These are phyloP conservation scores for Geranomyces michiganensis DNA, from an alignment of 192 early-diverging fungal genomes.

Conservation along the genomic window DNA sequence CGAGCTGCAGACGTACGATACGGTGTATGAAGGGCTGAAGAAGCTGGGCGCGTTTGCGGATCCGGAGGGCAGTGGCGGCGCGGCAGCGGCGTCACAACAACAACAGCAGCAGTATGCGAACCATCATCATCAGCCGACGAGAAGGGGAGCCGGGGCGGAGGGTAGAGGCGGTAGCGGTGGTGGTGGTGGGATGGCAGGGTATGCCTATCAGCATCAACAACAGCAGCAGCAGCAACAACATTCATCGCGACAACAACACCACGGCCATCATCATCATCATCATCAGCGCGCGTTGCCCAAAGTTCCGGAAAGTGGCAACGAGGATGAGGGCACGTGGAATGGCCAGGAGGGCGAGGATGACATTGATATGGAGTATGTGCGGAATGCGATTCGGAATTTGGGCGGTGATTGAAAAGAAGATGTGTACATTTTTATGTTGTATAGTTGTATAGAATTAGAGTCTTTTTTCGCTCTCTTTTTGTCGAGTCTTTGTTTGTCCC, in stretches of 20 bases:
- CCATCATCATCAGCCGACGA: neutral
- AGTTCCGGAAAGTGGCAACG: slow-evolving; percentile 4
- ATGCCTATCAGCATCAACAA: slow-evolving; percentile 6
- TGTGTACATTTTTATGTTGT: no score
- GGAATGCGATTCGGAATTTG: slow-evolving; percentile 26
- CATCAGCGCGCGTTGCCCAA: slow-evolving; percentile 6
- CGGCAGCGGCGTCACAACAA: no score
- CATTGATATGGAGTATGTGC: slow-evolving; percentile 25
- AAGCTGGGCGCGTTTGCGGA: slow-evolving; percentile 43
- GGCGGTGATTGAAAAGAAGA: slow-evolving; percentile 2
- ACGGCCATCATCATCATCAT: neutral
- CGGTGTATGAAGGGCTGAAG: slow-evolving; percentile 55
- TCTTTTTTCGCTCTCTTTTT: no score
- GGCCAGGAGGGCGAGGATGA: slow-evolving; percentile 4
- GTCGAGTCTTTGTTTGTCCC: no score
- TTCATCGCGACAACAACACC: neutral
- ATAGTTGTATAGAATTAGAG: no score
- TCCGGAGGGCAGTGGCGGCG: no score
- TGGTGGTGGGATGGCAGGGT: neutral
- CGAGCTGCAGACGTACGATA: slow-evolving; percentile 55
- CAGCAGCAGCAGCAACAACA: slow-evolving; percentile 10
- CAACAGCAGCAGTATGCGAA: neutral
- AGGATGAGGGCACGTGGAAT: slow-evolving; percentile 17
- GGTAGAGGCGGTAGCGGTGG: no score
- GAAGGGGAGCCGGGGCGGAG: no score